phyloP scores from a whole-genome alignment of 352 stramenopile genomes.

The Globisporangium rhizosaccharum region DNA sequence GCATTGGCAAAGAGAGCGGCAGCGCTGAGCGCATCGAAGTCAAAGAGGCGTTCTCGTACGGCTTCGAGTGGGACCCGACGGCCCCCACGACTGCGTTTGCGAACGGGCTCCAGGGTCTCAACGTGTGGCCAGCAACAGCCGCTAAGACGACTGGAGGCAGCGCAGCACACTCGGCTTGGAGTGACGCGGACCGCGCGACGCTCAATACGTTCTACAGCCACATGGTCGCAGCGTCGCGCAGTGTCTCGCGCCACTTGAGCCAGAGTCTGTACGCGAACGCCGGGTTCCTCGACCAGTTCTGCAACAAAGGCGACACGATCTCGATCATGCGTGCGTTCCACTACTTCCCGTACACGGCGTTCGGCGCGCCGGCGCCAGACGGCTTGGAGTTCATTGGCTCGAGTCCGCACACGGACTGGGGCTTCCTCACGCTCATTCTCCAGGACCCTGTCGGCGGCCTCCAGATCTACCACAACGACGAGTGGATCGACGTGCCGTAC shows the following conservation, averaged over 20 bases:
- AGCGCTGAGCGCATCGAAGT: conserved; percentile 74
- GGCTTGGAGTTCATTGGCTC: conserved; percentile 75
- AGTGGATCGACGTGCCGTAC: conserved; percentile 75
- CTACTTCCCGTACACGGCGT: conserved; percentile 76
- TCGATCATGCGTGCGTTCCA: conserved; percentile 84
- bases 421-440: conserved; percentile 80
- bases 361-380: conserved; percentile 30
- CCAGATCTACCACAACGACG: conserved; percentile 61
- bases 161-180: conserved; percentile 19
- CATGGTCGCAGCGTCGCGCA: conserved; percentile 47
- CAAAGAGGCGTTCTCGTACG: conserved; percentile 82
- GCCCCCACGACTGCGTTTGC: conserved; percentile 17
- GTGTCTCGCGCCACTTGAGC: conserved; percentile 43
- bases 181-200: conserved; percentile 23
- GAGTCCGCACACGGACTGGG: conserved; percentile 82
- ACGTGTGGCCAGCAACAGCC: conserved; percentile 51
- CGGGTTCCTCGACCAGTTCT: conserved; percentile 56
- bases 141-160: background rate
- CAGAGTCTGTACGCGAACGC: conserved; percentile 43
- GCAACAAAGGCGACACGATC: conserved; percentile 63
- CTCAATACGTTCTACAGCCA: conserved; percentile 55
- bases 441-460: conserved; percentile 68
- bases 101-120: conserved; percentile 64
- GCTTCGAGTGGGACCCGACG: conserved; percentile 53
- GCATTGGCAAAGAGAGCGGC: conserved; percentile 72